Conservation (phyloP, 2,329 filamentous ascomycete genomes). For the Colletotrichum euphorbiae region DNA sequence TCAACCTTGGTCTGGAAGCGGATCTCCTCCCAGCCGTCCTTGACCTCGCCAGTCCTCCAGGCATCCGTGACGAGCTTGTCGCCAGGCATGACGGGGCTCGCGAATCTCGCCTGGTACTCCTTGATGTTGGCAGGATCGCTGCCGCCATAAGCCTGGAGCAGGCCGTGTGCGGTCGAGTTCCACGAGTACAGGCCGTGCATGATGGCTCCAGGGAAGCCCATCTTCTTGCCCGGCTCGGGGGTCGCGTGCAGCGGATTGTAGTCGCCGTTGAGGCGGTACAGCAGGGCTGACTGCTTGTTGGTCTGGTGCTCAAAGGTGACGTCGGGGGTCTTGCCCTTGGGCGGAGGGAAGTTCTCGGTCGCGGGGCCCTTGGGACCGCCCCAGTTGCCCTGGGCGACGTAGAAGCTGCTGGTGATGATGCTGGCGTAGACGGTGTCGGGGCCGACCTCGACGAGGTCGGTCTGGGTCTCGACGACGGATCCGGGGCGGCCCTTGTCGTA, state of each 20-base stretch:
- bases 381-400: constrained; percentile 84
- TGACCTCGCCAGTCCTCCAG: constrained; percentile 79
- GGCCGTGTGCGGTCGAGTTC: constrained; percentile 80
- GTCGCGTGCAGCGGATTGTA: constrained; percentile 94
- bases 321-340: constrained; percentile 78
- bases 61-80: constrained; percentile 85
- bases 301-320: constrained; percentile 77
- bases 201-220: constrained; percentile 91
- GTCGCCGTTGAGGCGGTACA: constrained; percentile 90
- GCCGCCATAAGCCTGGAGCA: constrained; percentile 79
- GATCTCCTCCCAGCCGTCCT: constrained; percentile 81
- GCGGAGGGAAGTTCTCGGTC: constrained; percentile 81
- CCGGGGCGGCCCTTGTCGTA: constrained; percentile 91
- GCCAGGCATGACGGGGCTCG: constrained; percentile 84
- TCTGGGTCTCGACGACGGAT: constrained; percentile 84
- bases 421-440: constrained; percentile 78
- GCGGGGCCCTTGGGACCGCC: constrained; percentile 90
- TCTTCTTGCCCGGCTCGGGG: constrained; percentile 84
- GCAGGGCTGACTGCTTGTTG: constrained; percentile 75
- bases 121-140: constrained; percentile 84
- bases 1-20: constrained; percentile 83
- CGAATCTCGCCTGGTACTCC: constrained; percentile 91
- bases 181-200: constrained; percentile 91
- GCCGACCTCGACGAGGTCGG: constrained; percentile 77
- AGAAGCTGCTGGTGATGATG: constrained; percentile 79